phyloP scores from a whole-genome alignment of 1,284 basidiomycete genomes.

The Ustilago bromivora region DNA sequence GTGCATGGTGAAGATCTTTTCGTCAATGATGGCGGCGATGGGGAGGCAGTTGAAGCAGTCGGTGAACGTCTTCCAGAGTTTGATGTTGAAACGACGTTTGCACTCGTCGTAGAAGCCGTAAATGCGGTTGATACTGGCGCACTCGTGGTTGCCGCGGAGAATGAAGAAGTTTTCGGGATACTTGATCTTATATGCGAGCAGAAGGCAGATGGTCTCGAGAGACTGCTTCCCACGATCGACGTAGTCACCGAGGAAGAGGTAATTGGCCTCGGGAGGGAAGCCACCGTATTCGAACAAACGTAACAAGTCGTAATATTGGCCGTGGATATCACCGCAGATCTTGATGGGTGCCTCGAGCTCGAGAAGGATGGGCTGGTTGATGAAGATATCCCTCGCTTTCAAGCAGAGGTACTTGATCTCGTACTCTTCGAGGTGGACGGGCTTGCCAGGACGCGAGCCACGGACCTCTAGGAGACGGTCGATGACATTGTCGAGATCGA shows the following conservation, averaged over 20 bases:
- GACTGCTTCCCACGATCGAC: slow-evolving; percentile 95
- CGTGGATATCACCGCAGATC: slow-evolving; percentile 96
- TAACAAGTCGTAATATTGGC: slow-evolving; percentile 93
- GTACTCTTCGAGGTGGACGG: slow-evolving; percentile 91
- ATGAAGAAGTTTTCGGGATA: slow-evolving; percentile 99
- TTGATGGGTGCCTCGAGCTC: slow-evolving; percentile 96
- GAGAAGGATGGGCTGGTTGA: slow-evolving; percentile 92
- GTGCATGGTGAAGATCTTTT: slow-evolving; percentile 92
- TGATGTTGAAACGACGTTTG: slow-evolving; percentile 97
- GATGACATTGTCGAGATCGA: slow-evolving; percentile 69
- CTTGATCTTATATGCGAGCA: slow-evolving; percentile 96
- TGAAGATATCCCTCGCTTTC: slow-evolving; percentile 94
- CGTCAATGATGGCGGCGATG: slow-evolving; percentile 95
- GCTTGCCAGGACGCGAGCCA: slow-evolving; percentile 90
- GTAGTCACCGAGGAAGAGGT: slow-evolving; percentile 94
- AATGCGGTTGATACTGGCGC: slow-evolving; percentile 93
- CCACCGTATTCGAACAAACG: slow-evolving; percentile 94
- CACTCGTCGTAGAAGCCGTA: slow-evolving; percentile 98
- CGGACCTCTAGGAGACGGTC: slow-evolving; percentile 75
- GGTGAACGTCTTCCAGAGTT: slow-evolving; percentile 97
- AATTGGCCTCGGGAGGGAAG: slow-evolving; percentile 95
- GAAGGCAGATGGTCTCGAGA: slow-evolving; percentile 86
- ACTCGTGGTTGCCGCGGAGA: slow-evolving; percentile 92
- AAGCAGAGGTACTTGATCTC: slow-evolving; percentile 96
- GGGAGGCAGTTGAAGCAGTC: slow-evolving; percentile 96